Conservation (phyloP, 2,329 filamentous ascomycete species). For the Nakataea oryzae region DNA sequence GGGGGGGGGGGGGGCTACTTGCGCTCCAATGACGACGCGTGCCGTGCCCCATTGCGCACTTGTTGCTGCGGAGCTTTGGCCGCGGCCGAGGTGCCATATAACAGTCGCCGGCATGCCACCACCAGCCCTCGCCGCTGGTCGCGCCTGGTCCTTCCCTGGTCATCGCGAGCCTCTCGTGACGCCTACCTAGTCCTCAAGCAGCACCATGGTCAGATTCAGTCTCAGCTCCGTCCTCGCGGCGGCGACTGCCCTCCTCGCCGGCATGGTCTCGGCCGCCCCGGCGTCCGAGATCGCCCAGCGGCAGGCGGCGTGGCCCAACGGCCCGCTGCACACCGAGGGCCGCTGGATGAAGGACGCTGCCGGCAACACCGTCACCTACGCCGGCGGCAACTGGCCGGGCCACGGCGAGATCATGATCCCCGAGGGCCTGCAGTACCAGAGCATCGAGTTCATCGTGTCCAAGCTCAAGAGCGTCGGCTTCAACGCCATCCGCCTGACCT, state of each 20-base stretch:
- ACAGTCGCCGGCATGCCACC: not conserved
- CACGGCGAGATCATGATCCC: constrained; percentile 53
- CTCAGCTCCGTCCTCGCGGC: not conserved
- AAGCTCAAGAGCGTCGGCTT: constrained; percentile 50
- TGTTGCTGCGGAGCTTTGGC: too few relatives aligned
- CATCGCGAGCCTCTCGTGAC: not conserved
- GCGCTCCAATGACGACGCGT: not conserved
- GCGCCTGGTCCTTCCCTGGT: not conserved
- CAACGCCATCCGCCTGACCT: constrained; percentile 53
- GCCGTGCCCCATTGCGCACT: not conserved
- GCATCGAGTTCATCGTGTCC: constrained; percentile 40
- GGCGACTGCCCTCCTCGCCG: not conserved
- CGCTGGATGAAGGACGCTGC: constrained; percentile 30
- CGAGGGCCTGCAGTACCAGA: constrained; percentile 52
- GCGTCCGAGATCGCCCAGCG: not conserved
- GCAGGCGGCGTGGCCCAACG: constrained; percentile 26
- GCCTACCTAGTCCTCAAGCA: not conserved
- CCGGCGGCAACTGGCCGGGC: constrained; percentile 53
- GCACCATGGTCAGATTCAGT: not conserved
- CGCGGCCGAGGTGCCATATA: not conserved
- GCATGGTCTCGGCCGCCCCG: not conserved
- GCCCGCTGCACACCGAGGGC: constrained; percentile 28
- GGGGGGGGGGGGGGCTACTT: too few relatives aligned
- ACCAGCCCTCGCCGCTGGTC: too few relatives aligned
- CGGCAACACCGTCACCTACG: constrained; percentile 34